Evolutionary conservation across 768 basidiomycete genomes (phyloP).

Genomic region (Pisolithus marmoratus): DNA sequence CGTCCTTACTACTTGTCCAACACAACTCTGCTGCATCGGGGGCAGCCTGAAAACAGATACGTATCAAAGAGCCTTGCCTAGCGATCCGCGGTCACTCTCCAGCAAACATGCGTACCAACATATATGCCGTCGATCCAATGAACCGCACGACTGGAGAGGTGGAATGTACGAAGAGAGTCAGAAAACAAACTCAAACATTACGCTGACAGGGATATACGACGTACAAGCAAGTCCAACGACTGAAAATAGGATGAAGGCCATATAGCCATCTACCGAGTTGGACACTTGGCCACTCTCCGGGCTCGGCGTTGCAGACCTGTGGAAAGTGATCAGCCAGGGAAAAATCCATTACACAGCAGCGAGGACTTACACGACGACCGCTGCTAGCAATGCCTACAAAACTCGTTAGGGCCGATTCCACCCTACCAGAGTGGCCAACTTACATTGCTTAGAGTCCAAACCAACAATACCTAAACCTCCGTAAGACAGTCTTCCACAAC

Average conservation of each 20-base stretch:
- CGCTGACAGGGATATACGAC: conserved; percentile 26
- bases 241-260: conserved; percentile 84
- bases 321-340: not conserved
- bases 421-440: conserved; percentile 22
- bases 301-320: conserved; percentile 39
- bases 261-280: conserved; percentile 71
- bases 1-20: too few species aligned
- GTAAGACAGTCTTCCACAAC: conserved; percentile 3
- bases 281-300: conserved; percentile 43
- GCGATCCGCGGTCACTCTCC: conserved; percentile 57
- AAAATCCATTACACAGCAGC: not conserved
- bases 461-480: conserved; percentile 57
- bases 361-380: conserved; percentile 59
- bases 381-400: conserved; percentile 60
- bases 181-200: not conserved
- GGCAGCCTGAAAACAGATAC: too few species aligned
- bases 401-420: conserved; percentile 8
- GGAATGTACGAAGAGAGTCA: not conserved
- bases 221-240: conserved; percentile 83
- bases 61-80: not conserved
- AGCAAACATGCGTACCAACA: conserved; percentile 82
- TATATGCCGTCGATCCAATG: conserved; percentile 73
- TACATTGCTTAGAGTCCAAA: conserved; percentile 87
- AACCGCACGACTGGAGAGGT: conserved; percentile 68
- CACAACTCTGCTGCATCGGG: too few species aligned